phyloP scores from a whole-genome alignment of 371 early-diverging fungal genomes.

The Saksenaea oblongispora region DNA sequence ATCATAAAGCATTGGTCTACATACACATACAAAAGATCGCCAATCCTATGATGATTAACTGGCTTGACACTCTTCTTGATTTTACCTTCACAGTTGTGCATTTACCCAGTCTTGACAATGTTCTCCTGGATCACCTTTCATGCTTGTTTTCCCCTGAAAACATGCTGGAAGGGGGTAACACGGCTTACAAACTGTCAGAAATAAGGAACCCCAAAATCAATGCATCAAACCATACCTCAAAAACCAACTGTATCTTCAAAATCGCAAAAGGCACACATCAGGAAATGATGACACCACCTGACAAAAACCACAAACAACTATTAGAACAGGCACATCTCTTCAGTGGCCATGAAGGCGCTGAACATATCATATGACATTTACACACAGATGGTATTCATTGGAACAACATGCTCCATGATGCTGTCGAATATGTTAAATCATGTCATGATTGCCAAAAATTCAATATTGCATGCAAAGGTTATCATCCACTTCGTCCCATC shows the following conservation, averaged over 20 bases:
- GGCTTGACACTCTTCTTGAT: slow-evolving; percentile 25
- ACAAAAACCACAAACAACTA: not conserved
- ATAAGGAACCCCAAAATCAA: too few relatives aligned
- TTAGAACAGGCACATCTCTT: too few relatives aligned
- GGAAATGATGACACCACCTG: not conserved
- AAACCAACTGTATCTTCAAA: too few relatives aligned
- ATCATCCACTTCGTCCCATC: slow-evolving; percentile 15
- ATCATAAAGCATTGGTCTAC: too few relatives aligned
- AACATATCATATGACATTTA: not conserved
- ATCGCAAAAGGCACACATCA: not conserved
- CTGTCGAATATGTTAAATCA: too few relatives aligned
- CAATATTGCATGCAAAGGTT: slow-evolving; percentile 13
- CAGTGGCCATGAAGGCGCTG: not conserved
- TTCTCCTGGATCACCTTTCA: not conserved
- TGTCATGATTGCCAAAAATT: slow-evolving; percentile 18
- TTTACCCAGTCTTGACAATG: slow-evolving; percentile 19
- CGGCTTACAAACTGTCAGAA: not conserved
- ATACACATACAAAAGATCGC: slow-evolving; percentile 22
- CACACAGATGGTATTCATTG: not conserved
- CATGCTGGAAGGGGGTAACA: not conserved
- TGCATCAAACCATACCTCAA: too few relatives aligned
- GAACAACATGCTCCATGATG: slow-evolving; percentile 7
- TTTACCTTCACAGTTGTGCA: slow-evolving; percentile 26
- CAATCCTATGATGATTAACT: slow-evolving; percentile 26
- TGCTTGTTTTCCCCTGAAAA: not conserved